phyloP scores from a whole-genome alignment of 1,284 basidiomycete species.

The Cutaneotrichosporon dermatis region DNA sequence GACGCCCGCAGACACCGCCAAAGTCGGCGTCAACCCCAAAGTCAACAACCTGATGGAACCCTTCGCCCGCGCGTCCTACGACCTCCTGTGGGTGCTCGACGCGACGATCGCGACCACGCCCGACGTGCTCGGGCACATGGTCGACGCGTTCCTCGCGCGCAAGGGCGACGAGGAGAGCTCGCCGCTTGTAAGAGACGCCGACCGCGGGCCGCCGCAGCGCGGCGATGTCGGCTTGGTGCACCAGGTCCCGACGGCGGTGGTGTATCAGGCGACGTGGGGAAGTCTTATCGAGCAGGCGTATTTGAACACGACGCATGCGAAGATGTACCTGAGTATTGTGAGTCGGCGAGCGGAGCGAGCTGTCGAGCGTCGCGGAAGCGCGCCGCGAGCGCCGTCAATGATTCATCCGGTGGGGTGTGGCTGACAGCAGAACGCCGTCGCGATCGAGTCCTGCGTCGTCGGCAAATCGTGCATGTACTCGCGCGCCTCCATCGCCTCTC shows the following conservation, averaged over 20 bases:
- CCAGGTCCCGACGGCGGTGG: slow-evolving; percentile 87
- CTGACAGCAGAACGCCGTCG: slow-evolving; percentile 53
- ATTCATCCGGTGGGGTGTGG: too few relatives aligned
- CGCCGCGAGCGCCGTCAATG: too few relatives aligned
- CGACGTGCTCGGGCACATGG: slow-evolving; percentile 78
- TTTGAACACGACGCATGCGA: slow-evolving; percentile 94
- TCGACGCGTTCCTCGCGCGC: slow-evolving; percentile 57
- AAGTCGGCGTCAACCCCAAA: slow-evolving; percentile 90
- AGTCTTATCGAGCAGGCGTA: slow-evolving; percentile 89
- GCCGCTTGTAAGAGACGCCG: slow-evolving; percentile 24
- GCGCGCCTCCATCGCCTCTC: slow-evolving; percentile 61
- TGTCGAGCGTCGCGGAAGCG: too few relatives aligned
- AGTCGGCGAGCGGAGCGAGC: too few relatives aligned
- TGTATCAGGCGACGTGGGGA: slow-evolving; percentile 64
- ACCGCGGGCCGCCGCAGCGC: slow-evolving; percentile 27
- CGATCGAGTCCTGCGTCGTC: slow-evolving; percentile 90
- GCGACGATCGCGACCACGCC: slow-evolving; percentile 79
- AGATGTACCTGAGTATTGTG: slow-evolving; percentile 94
- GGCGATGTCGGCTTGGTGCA: slow-evolving; percentile 77
- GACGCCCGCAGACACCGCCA: slow-evolving; percentile 40
- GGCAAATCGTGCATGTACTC: slow-evolving; percentile 96
- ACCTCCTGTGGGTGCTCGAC: slow-evolving; percentile 95
- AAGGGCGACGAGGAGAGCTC: slow-evolving; percentile 34
- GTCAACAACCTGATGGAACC: slow-evolving; percentile 91
- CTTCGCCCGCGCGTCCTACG: slow-evolving; percentile 72